A percentile compares a stretch with the other conserved stretches of the same genome.
phyloP scores from a whole-genome alignment of 768 basidiomycete species.

The Imleria badia region DNA sequence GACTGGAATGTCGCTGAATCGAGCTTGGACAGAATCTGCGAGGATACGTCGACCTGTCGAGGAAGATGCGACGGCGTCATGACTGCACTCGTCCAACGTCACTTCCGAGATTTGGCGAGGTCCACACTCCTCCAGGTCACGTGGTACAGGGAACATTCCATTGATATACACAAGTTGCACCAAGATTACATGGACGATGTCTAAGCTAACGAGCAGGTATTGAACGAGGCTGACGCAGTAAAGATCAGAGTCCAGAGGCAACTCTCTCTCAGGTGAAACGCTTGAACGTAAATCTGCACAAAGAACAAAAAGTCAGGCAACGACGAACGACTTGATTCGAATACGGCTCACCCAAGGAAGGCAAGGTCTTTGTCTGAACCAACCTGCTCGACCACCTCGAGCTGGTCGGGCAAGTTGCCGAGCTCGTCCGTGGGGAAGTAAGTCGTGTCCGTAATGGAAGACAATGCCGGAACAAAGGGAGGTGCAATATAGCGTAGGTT shows the following conservation, averaged over 20 bases:
- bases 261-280: slow-evolving; percentile 46
- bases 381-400: slow-evolving; percentile 60
- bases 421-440: slow-evolving; percentile 98
- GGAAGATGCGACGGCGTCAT: slow-evolving; percentile 81
- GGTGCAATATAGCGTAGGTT: slow-evolving; percentile 90
- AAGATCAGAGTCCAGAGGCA: not conserved
- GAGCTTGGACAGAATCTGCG: slow-evolving; percentile 67
- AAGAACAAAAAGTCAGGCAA: not conserved
- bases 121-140: slow-evolving; percentile 12
- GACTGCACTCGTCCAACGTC: slow-evolving; percentile 5
- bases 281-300: slow-evolving; percentile 79
- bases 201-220: slow-evolving; percentile 33
- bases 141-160: slow-evolving; percentile 2
- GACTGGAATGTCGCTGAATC: slow-evolving; percentile 59
- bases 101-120: not conserved
- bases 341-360: slow-evolving; percentile 54
- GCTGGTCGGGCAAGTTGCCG: slow-evolving; percentile 61
- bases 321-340: not conserved
- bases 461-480: slow-evolving; percentile 91
- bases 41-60: slow-evolving; percentile 69
- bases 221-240: not conserved
- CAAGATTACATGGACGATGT: slow-evolving; percentile 27
- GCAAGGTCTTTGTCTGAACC: slow-evolving; percentile 68
- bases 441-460: slow-evolving; percentile 89
- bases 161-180: slow-evolving; percentile 22